phyloP scores from a whole-genome alignment of 176 grass and related monocot species.

The Eragrostis nindensis region DNA sequence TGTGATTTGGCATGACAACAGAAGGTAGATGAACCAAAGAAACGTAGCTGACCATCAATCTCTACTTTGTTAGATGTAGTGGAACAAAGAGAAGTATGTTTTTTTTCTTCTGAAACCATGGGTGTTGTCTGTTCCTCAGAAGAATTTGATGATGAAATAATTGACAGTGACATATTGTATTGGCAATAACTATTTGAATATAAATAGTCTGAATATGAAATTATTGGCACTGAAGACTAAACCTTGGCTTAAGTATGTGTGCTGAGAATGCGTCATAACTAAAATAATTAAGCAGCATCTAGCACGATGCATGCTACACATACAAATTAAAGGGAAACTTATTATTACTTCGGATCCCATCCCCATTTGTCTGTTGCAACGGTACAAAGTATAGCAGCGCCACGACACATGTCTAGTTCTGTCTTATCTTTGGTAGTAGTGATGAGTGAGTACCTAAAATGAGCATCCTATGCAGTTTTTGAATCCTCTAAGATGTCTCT shows the following conservation, averaged over 20 bases:
- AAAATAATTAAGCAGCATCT: too few species aligned
- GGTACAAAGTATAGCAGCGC: not conserved
- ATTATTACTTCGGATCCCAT: not conserved
- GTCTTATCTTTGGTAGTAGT: not conserved
- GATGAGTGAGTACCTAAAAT: too few species aligned
- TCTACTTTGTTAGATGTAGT: constrained; percentile 1
- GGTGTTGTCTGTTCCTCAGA: not conserved
- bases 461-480: too few species aligned
- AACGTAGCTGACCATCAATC: not conserved
- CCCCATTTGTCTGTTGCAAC: not conserved
- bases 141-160: not conserved
- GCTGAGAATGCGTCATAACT: too few species aligned
- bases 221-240: not conserved
- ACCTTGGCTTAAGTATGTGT: not conserved
- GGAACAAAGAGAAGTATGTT: not conserved
- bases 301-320: too few species aligned
- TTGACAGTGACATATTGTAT: too few species aligned
- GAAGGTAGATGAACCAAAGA: not conserved
- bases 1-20: constrained; percentile 20
- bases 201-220: too few species aligned
- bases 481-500: too few species aligned
- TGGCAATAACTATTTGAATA: too few species aligned
- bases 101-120: not conserved
- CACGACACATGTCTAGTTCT: not conserved
- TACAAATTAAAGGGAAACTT: not conserved